phyloP scores from a whole-genome alignment of 2,329 filamentous ascomycete species.

The Colletotrichum camelliae region DNA sequence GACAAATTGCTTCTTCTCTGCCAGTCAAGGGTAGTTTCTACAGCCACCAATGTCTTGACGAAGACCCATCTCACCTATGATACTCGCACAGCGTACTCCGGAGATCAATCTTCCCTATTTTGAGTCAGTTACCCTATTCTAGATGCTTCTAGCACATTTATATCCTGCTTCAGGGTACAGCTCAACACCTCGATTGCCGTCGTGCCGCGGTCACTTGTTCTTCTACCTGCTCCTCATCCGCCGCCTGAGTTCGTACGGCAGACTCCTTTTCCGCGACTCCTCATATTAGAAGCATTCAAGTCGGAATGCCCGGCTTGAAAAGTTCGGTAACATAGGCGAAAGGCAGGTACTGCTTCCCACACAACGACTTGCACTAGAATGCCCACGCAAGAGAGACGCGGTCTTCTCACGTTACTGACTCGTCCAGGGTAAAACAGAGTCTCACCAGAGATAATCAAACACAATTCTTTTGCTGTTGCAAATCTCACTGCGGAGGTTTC shows the following conservation, averaged over 20 bases:
- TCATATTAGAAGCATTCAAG: rapidly evolving
- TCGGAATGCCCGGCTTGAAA: rapidly evolving
- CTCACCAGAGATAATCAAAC: too few species aligned
- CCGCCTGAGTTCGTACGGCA: rapidly evolving
- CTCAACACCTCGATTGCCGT: not conserved
- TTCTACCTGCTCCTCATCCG: not conserved
- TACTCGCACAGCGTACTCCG: not conserved
- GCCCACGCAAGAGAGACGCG: not conserved
- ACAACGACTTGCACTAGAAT: rapidly evolving
- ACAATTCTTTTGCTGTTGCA: too few species aligned
- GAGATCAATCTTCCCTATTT: not conserved
- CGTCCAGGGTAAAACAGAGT: too few species aligned
- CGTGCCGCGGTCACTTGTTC: not conserved
- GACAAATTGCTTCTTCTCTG: not conserved
- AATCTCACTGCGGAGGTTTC: too few species aligned
- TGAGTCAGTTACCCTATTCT: not conserved
- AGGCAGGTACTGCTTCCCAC: rapidly evolving
- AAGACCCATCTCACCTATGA: not conserved
- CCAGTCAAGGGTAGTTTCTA: not conserved
- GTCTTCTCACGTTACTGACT: rapidly evolving
- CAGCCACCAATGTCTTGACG: not conserved
- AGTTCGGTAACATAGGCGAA: not conserved
- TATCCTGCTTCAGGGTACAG: not conserved
- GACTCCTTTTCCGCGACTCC: rapidly evolving
- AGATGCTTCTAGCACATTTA: not conserved